A percentile compares a stretch with the other conserved stretches of the same genome.
Evolutionary conservation across 768 basidiomycete genomes (phyloP).

Genomic region (Boletus rubescentipes): DNA sequence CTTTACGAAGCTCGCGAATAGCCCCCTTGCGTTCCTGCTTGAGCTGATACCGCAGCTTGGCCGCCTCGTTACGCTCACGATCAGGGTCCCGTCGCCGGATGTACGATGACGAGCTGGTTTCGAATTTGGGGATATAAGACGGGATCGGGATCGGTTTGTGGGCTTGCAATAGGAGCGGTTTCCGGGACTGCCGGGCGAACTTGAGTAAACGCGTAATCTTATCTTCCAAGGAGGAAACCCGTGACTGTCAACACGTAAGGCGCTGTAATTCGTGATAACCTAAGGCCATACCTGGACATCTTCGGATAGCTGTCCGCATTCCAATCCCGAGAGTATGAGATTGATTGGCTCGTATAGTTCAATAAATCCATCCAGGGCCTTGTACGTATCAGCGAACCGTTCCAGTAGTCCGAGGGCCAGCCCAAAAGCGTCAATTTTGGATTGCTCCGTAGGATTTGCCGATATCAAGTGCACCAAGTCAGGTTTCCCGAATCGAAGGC

Average conservation of each 20-base stretch:
- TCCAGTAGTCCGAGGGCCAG: constrained; percentile 62
- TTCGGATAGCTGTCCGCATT: constrained; percentile 45
- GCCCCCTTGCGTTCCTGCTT: constrained; percentile 98
- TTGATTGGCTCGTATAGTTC: constrained; percentile 78
- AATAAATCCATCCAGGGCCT: constrained; percentile 75
- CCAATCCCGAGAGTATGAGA: constrained; percentile 54
- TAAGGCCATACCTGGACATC: constrained; percentile 50
- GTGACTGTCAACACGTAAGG: constrained; percentile 40
- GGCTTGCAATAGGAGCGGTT: constrained; percentile 80
- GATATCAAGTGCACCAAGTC: constrained; percentile 48
- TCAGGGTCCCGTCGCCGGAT: constrained; percentile 86
- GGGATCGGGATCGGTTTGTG: constrained; percentile 97
- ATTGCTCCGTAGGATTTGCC: constrained; percentile 45
- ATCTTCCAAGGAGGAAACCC: constrained; percentile 45
- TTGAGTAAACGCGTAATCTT: constrained; percentile 63
- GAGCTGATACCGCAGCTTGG: constrained; percentile 84
- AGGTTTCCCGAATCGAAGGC: constrained; percentile 42
- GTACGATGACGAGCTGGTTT: constrained; percentile 69
- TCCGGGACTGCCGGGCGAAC: constrained; percentile 69
- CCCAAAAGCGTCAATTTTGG: constrained; percentile 70
- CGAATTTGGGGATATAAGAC: constrained; percentile 93
- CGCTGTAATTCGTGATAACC: constrained; percentile 3
- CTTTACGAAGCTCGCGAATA: constrained; percentile 93
- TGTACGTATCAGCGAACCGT: constrained; percentile 73
- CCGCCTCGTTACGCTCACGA: constrained; percentile 80